Evolutionary conservation across 768 basidiomycete species (phyloP).

Genomic region (Lentinula sp.): DNA sequence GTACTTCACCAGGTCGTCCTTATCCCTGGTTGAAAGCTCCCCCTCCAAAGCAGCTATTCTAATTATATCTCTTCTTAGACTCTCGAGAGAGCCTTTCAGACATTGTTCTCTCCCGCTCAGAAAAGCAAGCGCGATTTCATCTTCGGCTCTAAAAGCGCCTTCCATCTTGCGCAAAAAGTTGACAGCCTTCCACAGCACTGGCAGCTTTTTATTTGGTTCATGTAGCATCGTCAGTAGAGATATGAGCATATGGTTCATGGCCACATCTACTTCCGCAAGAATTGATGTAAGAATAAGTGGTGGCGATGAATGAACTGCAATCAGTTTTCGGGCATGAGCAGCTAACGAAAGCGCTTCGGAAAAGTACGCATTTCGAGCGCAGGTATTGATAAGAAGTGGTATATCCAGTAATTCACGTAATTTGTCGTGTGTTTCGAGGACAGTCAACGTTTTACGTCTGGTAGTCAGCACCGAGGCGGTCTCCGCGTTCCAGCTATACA

Average conservation of each 20-base stretch:
- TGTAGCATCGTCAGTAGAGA: conserved; percentile 75
- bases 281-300: conserved; percentile 56
- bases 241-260: conserved; percentile 66
- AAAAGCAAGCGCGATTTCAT: conserved; percentile 85
- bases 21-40: conserved; percentile 51
- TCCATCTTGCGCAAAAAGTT: conserved; percentile 84
- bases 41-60: conserved; percentile 20
- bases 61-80: conserved; percentile 41
- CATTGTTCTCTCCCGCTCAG: conserved; percentile 66
- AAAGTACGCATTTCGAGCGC: conserved; percentile 89
- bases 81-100: conserved; percentile 52
- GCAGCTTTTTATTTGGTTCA: conserved; percentile 79
- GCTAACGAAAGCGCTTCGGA: conserved; percentile 86
- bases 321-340: conserved; percentile 57
- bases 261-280: conserved; percentile 60
- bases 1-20: conserved; percentile 70
- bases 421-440: conserved; percentile 94
- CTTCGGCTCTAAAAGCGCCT: conserved; percentile 36
- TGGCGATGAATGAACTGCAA: conserved; percentile 31
- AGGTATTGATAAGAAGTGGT: conserved; percentile 87
- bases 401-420: conserved; percentile 88
- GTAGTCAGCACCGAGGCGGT: conserved; percentile 73
- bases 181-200: conserved; percentile 85
- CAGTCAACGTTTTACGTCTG: conserved; percentile 69
- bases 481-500: conserved; percentile 63